These are phyloP conservation scores for Beauveria pseudobassiana DNA, from an alignment of 2,329 filamentous ascomycete species.

Conservation along the genomic window DNA sequence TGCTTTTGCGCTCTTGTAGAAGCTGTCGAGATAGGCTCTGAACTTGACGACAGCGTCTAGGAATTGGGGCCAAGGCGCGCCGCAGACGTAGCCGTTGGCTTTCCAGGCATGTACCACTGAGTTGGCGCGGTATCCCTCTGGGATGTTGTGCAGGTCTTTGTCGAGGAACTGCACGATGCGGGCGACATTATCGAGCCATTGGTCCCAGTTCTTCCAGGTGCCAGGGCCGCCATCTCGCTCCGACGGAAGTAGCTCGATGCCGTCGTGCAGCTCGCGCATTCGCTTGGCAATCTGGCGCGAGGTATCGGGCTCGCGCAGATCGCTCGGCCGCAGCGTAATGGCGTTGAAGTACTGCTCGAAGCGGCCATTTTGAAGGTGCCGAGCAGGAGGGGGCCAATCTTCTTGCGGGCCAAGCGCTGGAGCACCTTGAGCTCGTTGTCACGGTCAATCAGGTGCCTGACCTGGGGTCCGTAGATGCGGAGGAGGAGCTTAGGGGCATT, in stretches of 20 bases:
- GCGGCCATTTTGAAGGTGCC: constrained; percentile 92
- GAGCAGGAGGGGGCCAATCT: constrained; percentile 82
- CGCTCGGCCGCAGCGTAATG: constrained; percentile 65
- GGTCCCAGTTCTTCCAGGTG: constrained; percentile 92
- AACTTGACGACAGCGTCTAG: constrained; percentile 69
- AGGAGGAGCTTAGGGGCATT: constrained; percentile 66
- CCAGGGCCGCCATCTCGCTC: constrained; percentile 74
- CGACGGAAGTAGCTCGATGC: constrained; percentile 73
- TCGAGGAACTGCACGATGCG: constrained; percentile 51
- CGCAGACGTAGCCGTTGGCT: constrained; percentile 67
- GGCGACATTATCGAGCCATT: constrained; percentile 66
- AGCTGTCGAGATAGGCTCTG: constrained; percentile 61
- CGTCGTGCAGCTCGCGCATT: constrained; percentile 92
- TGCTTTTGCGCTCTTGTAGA: constrained; percentile 59
- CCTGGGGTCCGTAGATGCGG: constrained; percentile 89
- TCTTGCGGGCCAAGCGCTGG: constrained; percentile 77
- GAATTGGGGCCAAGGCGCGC: constrained; percentile 76
- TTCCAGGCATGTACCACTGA: constrained; percentile 50
- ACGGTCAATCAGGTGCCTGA: constrained; percentile 90
- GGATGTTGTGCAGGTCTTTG: constrained; percentile 45
- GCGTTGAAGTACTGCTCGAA: constrained; percentile 95
- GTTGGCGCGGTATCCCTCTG: constrained; percentile 17
- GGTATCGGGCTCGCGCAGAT: constrained; percentile 73
- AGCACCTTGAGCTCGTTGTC: constrained; percentile 85
- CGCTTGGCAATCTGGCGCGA: constrained; percentile 93